These are phyloP conservation scores for Microdochium nivale DNA, from an alignment of 2,329 filamentous ascomycete genomes.

Conservation along the genomic window DNA sequence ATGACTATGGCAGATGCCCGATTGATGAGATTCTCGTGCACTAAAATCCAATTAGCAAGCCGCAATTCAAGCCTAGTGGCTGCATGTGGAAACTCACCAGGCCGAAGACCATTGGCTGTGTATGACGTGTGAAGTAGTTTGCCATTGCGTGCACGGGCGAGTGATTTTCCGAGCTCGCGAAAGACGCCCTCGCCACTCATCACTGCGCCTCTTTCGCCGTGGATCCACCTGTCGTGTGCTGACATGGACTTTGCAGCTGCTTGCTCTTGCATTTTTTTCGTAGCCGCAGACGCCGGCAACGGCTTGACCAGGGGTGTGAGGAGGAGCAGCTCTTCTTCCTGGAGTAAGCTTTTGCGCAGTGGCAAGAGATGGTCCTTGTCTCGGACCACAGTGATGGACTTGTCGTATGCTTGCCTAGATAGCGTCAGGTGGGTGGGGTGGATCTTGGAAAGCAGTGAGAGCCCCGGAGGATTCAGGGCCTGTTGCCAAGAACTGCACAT, in stretches of 20 bases:
- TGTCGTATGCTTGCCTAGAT: constrained; percentile 81
- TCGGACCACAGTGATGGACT: constrained; percentile 84
- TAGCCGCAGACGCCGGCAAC: constrained; percentile 79
- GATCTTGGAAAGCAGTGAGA: constrained; percentile 67
- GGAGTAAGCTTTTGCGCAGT: constrained; percentile 69
- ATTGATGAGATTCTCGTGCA: constrained; percentile 89
- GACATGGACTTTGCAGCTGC: constrained; percentile 29
- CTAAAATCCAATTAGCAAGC: constrained; percentile 21
- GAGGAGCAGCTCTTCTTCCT: constrained; percentile 81
- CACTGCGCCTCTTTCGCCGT: constrained; percentile 53
- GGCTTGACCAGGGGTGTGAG: constrained; percentile 87
- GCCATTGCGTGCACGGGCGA: constrained; percentile 79
- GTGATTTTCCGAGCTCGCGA: constrained; percentile 73
- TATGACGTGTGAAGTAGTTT: constrained; percentile 91
- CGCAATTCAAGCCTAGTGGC: neutral
- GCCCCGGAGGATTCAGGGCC: constrained; percentile 78
- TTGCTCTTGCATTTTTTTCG: constrained; percentile 56
- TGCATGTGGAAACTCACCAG: constrained; percentile 33
- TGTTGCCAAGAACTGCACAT: constrained; percentile 85
- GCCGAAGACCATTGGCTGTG: constrained; percentile 83
- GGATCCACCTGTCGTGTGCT: constrained; percentile 47
- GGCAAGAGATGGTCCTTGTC: constrained; percentile 83
- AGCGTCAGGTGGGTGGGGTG: constrained; percentile 75
- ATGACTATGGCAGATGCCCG: constrained; percentile 82
- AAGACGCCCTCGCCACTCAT: constrained; percentile 95